Evolutionary conservation across 805 yeast genomes (phyloP).

Genomic region (Candida yuanshanica): DNA sequence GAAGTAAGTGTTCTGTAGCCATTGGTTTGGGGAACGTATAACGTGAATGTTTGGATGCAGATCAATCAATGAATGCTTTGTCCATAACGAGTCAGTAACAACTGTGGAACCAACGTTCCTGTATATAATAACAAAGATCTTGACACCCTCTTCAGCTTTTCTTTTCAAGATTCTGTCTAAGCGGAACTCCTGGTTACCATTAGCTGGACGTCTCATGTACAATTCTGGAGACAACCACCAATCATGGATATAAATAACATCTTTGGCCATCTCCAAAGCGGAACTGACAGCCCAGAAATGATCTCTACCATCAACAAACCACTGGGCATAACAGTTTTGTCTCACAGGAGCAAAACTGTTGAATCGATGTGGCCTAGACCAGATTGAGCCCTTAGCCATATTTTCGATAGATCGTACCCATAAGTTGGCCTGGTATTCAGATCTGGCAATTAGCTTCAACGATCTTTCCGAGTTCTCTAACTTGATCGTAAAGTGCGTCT

Average conservation of each 20-base stretch:
- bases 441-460: slow-evolving; percentile 62
- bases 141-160: slow-evolving; percentile 92
- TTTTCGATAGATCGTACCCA: slow-evolving; percentile 73
- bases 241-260: slow-evolving; percentile 90
- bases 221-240: slow-evolving; percentile 99
- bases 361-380: slow-evolving; percentile 76
- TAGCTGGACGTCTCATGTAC: slow-evolving; percentile 88
- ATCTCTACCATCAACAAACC: slow-evolving; percentile 96
- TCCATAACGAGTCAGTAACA: slow-evolving; percentile 89
- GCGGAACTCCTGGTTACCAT: slow-evolving; percentile 92
- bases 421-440: slow-evolving; percentile 53
- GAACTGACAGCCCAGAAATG: slow-evolving; percentile 94
- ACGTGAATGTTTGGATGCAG: slow-evolving; percentile 84
- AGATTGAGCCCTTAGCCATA: slow-evolving; percentile 62
- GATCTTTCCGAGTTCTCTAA: slow-evolving; percentile 76
- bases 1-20: slow-evolving; percentile 85
- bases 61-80: slow-evolving; percentile 86
- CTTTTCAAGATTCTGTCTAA: slow-evolving; percentile 81
- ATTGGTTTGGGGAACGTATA: slow-evolving; percentile 91
- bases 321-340: slow-evolving; percentile 80
- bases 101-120: slow-evolving; percentile 92
- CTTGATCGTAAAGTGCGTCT: slow-evolving; percentile 49
- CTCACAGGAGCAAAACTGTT: slow-evolving; percentile 91
- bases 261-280: slow-evolving; percentile 89
- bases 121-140: slow-evolving; percentile 84